Evolutionary conservation across 352 stramenopile genomes (phyloP), one percentile per base, ranked within the genome.

Genomic region (Globisporangium megalacanthum): DNA sequence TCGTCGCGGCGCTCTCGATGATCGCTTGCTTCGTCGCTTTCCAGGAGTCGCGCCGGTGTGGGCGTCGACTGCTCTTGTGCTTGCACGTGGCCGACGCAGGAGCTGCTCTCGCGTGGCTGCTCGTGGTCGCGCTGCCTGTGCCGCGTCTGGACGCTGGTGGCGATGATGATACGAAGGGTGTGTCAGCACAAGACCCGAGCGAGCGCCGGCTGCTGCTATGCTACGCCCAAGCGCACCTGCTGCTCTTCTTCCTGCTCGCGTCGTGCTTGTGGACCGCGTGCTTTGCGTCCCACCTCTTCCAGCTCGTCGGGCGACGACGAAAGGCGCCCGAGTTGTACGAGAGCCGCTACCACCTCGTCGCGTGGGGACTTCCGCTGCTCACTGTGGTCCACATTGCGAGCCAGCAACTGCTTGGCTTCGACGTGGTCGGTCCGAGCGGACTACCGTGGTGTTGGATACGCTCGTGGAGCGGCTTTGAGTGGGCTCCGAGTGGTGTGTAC

Each of bases 391-490:
- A 88, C 52, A 61, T 92, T 45, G 62, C 61, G 19, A 41, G 72
- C 6, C 77, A 92, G 58, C 57, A 72, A 0, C 44, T 69, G 17
- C 61, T 67, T 14, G 82, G 82, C 9, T 78, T 74, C 39, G 49
- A 69, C 6, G 45, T 92, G 14, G 59, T 92, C 25, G 81, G 82
- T 4, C 70, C 83, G 48, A 87, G 79, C 29, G 82, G 82, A 0
- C 60, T 80, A 0, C 79, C 79, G 7, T 92, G 82, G 81, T 92
- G 82, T 52, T 89, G 82, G 82, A 71, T 92, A 53, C 79, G 79
- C n/a, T 71, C 70, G 29, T 92, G 77, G 77, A 87, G 63, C 66
- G 69, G 75, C 48, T 73, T 68, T 51, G 58, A 79, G 49, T 92
- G 82, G 79, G 69, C 60, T 3, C 6, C 53, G 1, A 54, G 68